Percentiles rank a stretch among this genome's conserved stretches.
Evolutionary conservation across 2,329 filamentous ascomycete genomes (phyloP).

Genomic region (Nigrograna mackinnonii): DNA sequence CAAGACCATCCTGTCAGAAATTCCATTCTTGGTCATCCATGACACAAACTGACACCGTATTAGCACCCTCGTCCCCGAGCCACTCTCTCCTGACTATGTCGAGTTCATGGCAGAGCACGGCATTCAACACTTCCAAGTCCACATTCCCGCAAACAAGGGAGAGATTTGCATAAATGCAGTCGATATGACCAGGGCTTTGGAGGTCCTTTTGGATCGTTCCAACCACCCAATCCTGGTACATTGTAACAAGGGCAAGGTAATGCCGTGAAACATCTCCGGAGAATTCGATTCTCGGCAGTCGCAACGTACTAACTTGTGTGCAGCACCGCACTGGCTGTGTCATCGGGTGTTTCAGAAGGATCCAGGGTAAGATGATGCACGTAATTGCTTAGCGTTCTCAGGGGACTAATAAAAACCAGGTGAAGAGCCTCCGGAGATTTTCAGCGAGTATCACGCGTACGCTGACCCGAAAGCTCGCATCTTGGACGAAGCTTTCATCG

Average conservation of each 20-base stretch:
- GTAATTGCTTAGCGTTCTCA: neutral
- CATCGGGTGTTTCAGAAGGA: constrained; percentile 76
- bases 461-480: constrained; percentile 54
- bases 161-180: constrained; percentile 42
- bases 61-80: constrained; percentile 56
- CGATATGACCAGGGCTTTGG: constrained; percentile 71
- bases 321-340: constrained; percentile 89
- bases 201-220: constrained; percentile 68
- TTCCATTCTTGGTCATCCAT: neutral
- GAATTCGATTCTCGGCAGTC: neutral
- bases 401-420: constrained; percentile 32
- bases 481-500: constrained; percentile 51
- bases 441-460: constrained; percentile 75
- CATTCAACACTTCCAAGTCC: constrained; percentile 75
- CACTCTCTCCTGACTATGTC: constrained; percentile 51
- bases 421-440: constrained; percentile 64
- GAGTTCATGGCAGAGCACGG: constrained; percentile 67
- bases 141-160: constrained; percentile 89
- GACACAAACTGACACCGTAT: constrained; percentile 36
- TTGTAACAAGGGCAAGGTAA: constrained; percentile 86
- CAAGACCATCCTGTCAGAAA: constrained; percentile 75
- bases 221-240: constrained; percentile 86
- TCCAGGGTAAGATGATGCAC: constrained; percentile 50
- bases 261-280: neutral
- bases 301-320: constrained; percentile 1